phyloP scores from a whole-genome alignment of 352 stramenopile genomes.

The Pythium rishiriense region DNA sequence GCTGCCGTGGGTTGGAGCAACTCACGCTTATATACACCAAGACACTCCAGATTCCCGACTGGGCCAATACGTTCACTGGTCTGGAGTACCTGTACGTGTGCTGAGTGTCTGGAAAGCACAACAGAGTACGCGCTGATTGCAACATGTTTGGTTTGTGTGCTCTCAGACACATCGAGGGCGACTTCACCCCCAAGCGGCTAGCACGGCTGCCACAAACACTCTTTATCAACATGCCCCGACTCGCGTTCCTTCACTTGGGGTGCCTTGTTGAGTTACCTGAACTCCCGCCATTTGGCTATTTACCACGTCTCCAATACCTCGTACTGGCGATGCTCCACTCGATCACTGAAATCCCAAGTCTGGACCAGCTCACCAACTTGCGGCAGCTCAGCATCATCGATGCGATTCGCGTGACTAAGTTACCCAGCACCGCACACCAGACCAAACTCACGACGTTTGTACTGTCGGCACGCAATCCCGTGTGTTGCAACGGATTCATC shows the following conservation, averaged over 20 bases:
- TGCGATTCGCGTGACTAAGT: background rate
- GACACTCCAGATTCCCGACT: background rate
- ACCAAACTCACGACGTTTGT: slow-evolving; percentile 10
- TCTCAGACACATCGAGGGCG: slow-evolving; percentile 16
- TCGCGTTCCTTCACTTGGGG: slow-evolving; percentile 25
- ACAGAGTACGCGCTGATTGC: no score
- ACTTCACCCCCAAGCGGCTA: slow-evolving; percentile 7
- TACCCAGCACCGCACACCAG: slow-evolving; percentile 1
- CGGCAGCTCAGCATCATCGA: slow-evolving; percentile 16
- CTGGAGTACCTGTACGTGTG: background rate
- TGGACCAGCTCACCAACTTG: slow-evolving; percentile 11
- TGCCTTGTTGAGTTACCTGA: background rate
- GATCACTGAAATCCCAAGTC: slow-evolving; percentile 12
- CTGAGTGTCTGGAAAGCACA: background rate
- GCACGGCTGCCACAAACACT: background rate
- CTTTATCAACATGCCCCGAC: slow-evolving; percentile 10
- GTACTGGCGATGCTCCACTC: slow-evolving; percentile 12
- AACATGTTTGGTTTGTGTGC: background rate
- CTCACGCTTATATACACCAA: background rate
- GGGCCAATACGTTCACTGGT: background rate
- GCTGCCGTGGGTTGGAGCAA: background rate
- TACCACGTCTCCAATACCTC: slow-evolving; percentile 19
- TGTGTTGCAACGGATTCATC: slow-evolving; percentile 29
- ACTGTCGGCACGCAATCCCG: background rate
- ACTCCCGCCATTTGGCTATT: background rate